Conservation (phyloP, 768 basidiomycete genomes). For the Leccinum fibrillosum region DNA sequence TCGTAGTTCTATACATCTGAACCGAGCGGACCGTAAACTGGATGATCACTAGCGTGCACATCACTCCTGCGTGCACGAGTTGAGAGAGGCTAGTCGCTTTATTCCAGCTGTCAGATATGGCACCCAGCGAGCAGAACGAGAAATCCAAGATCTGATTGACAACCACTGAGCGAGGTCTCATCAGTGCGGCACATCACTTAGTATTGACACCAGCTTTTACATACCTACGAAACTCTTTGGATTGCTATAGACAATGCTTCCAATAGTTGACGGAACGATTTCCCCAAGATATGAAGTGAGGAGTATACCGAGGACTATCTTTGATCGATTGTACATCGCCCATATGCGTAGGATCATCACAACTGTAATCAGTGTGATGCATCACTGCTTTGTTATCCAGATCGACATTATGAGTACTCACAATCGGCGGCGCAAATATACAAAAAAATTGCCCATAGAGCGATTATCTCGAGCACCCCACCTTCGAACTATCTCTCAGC, state of each 20-base stretch:
- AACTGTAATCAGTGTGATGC: neutral
- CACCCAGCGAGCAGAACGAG: neutral
- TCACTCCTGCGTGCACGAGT: neutral
- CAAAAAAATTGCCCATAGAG: neutral
- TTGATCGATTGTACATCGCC: neutral
- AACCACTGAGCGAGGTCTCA: neutral
- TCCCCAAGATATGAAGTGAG: neutral
- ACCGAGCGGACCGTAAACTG: neutral
- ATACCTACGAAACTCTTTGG: neutral
- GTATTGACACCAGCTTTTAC: neutral
- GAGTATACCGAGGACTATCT: neutral
- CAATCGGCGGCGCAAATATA: neutral
- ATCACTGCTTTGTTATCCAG: neutral
- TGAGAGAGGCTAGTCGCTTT: neutral
- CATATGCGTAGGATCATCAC: neutral
- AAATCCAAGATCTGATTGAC: neutral
- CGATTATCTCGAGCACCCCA: neutral
- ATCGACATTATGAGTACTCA: neutral
- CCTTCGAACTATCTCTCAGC: neutral
- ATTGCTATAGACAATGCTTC: neutral
- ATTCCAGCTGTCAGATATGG: neutral
- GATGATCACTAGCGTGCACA: neutral
- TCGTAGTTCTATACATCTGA: neutral
- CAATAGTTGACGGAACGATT: neutral
- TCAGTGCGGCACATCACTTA: neutral